These are phyloP conservation scores for Neurospora africana DNA, from an alignment of 495 filamentous ascomycete genomes.

Conservation along the genomic window DNA sequence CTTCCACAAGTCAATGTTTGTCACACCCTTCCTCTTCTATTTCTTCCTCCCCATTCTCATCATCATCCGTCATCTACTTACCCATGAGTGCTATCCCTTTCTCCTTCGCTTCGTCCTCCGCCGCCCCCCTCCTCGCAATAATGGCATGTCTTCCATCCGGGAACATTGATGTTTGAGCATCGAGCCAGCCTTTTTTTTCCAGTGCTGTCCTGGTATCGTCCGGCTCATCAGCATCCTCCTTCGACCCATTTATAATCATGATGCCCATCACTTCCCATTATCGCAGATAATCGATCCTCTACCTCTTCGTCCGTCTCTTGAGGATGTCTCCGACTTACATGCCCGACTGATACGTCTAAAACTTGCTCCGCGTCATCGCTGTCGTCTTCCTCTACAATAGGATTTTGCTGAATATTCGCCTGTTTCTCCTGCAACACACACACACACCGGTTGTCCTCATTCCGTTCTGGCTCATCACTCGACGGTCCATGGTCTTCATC, in stretches of 20 bases:
- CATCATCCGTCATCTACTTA: neutral
- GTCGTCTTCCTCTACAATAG: neutral
- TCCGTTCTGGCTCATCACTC: neutral
- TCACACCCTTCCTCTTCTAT: neutral
- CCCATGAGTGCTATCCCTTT: neutral
- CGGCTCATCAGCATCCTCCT: neutral
- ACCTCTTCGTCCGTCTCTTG: neutral
- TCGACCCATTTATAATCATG: neutral
- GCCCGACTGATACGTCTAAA: neutral
- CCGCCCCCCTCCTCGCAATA: constrained; percentile 4
- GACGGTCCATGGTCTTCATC: neutral
- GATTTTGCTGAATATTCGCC: neutral
- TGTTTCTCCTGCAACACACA: neutral
- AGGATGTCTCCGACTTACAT: neutral
- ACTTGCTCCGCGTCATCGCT: neutral
- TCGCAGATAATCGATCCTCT: neutral
- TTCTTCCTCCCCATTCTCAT: neutral
- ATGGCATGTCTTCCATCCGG: neutral
- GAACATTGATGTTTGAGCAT: neutral
- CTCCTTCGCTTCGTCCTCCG: neutral
- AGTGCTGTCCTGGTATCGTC: neutral
- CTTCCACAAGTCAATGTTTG: neutral
- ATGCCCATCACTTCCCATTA: neutral
- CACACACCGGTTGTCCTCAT: neutral
- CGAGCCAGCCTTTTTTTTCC: neutral